phyloP scores from a whole-genome alignment of 2,329 filamentous ascomycete species.

The Penicillium olsonii region DNA sequence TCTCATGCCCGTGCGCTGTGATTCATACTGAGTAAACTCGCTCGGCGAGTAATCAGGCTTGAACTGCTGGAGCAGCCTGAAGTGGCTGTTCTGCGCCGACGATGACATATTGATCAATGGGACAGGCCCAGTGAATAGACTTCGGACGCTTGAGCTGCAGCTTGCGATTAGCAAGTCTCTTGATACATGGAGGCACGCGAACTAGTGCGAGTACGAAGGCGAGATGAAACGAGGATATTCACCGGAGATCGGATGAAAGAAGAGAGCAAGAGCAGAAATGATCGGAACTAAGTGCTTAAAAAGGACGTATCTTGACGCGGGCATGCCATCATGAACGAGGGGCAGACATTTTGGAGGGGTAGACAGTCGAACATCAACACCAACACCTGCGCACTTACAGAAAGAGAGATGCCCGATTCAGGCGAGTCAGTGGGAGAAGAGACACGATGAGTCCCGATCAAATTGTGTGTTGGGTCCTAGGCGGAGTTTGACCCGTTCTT shows the following conservation, averaged over 20 bases:
- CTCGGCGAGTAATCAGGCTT: constrained; percentile 86
- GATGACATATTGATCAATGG: constrained; percentile 56
- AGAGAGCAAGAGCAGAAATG: neutral
- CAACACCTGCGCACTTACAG: constrained; percentile 31
- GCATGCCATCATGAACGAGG: constrained; percentile 10
- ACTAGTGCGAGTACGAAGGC: neutral
- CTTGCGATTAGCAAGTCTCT: constrained; percentile 18
- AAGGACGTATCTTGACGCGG: constrained; percentile 10
- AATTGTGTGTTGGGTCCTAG: constrained; percentile 14
- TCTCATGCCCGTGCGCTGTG: constrained; percentile 89
- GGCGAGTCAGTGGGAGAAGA: constrained; percentile 25
- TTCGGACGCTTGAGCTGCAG: constrained; percentile 23
- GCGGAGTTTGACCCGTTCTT: constrained; percentile 31
- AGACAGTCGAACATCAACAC: neutral
- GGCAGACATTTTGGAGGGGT: constrained; percentile 17
- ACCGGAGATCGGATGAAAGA: neutral
- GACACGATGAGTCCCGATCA: constrained; percentile 30
- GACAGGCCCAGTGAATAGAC: constrained; percentile 20
- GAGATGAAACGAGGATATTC: neutral
- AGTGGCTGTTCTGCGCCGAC: constrained; percentile 56
- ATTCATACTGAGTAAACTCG: constrained; percentile 92
- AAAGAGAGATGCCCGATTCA: constrained; percentile 28
- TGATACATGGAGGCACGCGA: neutral
- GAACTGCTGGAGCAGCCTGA: constrained; percentile 84
- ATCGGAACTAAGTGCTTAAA: constrained; percentile 1